Conservation (phyloP, 805 yeast genomes). For the Candida orba region DNA sequence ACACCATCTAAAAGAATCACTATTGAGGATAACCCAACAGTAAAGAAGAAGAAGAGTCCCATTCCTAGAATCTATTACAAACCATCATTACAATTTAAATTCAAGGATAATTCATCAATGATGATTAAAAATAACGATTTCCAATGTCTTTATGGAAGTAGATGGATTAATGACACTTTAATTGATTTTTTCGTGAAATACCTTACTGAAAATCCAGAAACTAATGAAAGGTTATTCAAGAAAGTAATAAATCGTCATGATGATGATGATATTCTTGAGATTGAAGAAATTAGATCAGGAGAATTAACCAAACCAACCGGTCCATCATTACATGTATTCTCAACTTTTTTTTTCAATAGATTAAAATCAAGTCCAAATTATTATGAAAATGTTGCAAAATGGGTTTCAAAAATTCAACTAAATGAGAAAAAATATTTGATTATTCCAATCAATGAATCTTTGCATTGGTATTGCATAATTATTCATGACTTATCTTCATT, state of each 20-base stretch:
- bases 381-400: conserved; percentile 61
- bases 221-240: neutral
- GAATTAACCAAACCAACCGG: neutral
- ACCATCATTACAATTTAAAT: conserved; percentile 42
- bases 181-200: conserved; percentile 77
- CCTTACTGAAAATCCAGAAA: conserved; percentile 34
- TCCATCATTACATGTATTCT: conserved; percentile 45
- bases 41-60: conserved; percentile 6
- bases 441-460: conserved; percentile 72
- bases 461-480: conserved; percentile 86
- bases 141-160: conserved; percentile 67
- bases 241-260: too few species aligned
- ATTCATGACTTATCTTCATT: conserved; percentile 45
- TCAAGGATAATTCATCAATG: conserved; percentile 47
- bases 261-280: too few species aligned
- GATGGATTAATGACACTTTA: conserved; percentile 85
- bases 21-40: neutral
- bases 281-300: too few species aligned
- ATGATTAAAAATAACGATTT: conserved; percentile 65
- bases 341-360: conserved; percentile 77
- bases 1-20: neutral
- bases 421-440: conserved; percentile 53
- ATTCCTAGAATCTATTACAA: conserved; percentile 15
- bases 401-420: conserved; percentile 69
- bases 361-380: conserved; percentile 38